Conservation (phyloP, 345 rosid species). For the Hibiscus syriacus region DNA sequence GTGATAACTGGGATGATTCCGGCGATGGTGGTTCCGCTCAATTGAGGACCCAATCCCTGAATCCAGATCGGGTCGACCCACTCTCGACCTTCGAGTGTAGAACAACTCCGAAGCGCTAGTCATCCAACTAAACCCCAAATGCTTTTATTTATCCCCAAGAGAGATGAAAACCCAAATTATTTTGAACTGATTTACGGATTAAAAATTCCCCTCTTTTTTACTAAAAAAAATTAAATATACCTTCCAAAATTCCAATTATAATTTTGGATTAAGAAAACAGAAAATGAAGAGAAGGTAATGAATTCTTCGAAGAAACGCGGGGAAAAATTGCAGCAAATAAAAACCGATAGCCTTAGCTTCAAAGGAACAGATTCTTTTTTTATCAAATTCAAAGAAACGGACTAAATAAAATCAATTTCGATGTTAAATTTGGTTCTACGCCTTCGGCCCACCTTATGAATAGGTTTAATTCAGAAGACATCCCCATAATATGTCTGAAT, state of each 20-base stretch:
- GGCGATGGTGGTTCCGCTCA: too few species aligned
- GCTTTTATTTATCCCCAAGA: too few species aligned
- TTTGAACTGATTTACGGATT: background rate
- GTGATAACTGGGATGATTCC: constrained; percentile 18
- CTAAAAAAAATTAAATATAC: background rate
- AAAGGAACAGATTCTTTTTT: background rate
- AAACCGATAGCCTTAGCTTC: background rate
- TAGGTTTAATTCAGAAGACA: too few species aligned
- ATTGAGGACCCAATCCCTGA: constrained; percentile 29
- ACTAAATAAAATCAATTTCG: background rate
- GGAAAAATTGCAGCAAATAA: background rate
- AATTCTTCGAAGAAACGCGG: background rate
- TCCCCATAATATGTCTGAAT: too few species aligned
- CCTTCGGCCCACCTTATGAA: background rate
- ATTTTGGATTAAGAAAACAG: background rate
- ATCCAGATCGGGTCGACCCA: constrained; percentile 42
- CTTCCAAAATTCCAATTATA: background rate
- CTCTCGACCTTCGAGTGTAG: constrained; percentile 72
- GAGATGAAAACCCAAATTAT: too few species aligned
- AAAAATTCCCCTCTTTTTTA: background rate
- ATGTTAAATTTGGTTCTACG: background rate
- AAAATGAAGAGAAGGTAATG: background rate
- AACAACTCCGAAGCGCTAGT: constrained; percentile 91
- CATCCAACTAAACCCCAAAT: constrained; percentile 38
- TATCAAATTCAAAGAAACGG: too few species aligned